phyloP scores from a whole-genome alignment of 1,284 basidiomycete species.

The Mycosarcoma maydis region DNA sequence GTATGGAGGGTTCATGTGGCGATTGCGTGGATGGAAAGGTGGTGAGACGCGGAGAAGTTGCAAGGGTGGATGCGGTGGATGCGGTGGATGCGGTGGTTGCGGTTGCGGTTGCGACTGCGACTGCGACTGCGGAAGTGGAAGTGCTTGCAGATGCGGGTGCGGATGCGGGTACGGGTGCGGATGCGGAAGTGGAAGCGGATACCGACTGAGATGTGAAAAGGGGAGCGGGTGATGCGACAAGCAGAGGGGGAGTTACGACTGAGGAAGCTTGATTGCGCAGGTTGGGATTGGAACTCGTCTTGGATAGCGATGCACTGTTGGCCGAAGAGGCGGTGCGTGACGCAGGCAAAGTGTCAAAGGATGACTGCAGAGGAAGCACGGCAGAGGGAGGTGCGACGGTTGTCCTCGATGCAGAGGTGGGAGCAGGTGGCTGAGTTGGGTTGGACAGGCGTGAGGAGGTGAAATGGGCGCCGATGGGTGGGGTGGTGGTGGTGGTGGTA shows the following conservation, averaged over 20 bases:
- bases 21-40: conserved; percentile 1
- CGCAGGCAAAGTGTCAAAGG: conserved; percentile 15
- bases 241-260: conserved; percentile 6
- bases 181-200: conserved; percentile 5
- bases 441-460: too few species aligned
- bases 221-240: conserved; percentile 19
- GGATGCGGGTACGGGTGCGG: background rate
- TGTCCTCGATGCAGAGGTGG: background rate
- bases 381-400: background rate
- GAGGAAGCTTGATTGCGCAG: conserved; percentile 17
- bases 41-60: conserved; percentile 1
- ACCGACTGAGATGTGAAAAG: conserved; percentile 8
- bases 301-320: conserved; percentile 13
- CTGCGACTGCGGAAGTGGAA: conserved; percentile 2
- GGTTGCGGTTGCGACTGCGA: background rate
- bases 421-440: conserved; percentile 5
- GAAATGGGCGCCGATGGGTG: too few species aligned
- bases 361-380: conserved; percentile 6
- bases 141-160: conserved; percentile 3
- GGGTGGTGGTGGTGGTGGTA: background rate
- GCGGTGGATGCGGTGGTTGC: background rate
- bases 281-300: conserved; percentile 53
- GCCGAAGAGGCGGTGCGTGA: conserved; percentile 1
- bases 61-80: background rate
- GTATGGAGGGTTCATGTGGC: background rate